A percentile compares a stretch with the other conserved stretches of the same genome.
phyloP scores from a whole-genome alignment of 148 eudicot species.

The Rhododendron simsii region DNA sequence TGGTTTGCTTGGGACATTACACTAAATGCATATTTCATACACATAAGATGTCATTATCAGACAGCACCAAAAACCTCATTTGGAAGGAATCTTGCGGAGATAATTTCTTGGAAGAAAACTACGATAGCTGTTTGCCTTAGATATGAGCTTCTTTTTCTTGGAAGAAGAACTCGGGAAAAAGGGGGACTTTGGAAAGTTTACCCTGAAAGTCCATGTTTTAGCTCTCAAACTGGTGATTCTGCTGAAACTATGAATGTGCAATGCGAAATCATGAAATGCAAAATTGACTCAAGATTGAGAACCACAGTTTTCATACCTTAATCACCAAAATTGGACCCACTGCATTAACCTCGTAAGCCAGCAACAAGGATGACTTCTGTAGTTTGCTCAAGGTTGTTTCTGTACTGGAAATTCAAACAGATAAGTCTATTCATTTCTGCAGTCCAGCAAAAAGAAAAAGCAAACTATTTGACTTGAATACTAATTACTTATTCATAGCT shows the following conservation, averaged over 20 bases:
- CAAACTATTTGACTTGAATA: background rate
- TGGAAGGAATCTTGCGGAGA: background rate
- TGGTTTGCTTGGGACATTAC: too few relatives aligned
- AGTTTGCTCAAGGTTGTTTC: constrained; percentile 85
- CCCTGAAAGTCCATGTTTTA: background rate
- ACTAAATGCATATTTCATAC: background rate
- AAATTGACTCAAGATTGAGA: background rate
- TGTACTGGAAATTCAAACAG: constrained; percentile 33
- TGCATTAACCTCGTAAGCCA: constrained; percentile 86
- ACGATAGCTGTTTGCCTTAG: background rate
- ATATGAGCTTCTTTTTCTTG: background rate
- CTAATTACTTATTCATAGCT: background rate
- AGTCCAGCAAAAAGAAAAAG: background rate
- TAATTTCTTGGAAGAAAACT: background rate
- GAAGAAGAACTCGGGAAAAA: background rate
- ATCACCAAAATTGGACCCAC: constrained; percentile 81
- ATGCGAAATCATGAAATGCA: background rate
- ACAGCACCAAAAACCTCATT: background rate
- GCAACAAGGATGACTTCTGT: constrained; percentile 64
- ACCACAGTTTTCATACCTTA: constrained; percentile 45
- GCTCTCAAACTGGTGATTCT: background rate
- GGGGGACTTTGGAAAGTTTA: background rate
- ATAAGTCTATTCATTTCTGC: constrained; percentile 4
- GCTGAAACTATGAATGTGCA: background rate
- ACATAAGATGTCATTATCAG: background rate